A percentile compares a stretch with the other conserved stretches of the same genome.
Evolutionary conservation across 345 rosid species (phyloP).

Genomic region (Chamaenerion angustifolium): DNA sequence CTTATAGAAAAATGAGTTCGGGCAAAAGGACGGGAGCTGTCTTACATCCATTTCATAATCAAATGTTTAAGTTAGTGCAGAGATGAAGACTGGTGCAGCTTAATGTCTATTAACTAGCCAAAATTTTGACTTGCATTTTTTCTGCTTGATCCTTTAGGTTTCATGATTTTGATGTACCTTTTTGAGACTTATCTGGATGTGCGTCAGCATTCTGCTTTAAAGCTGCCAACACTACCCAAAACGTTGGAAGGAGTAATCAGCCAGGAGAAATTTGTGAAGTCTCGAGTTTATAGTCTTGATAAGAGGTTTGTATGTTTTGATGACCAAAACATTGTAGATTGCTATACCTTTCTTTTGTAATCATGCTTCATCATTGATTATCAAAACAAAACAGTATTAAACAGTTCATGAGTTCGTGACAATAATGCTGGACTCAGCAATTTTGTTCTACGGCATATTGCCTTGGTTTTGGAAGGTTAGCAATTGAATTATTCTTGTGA

Average conservation of each 20-base stretch:
- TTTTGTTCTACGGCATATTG: conserved; percentile 73
- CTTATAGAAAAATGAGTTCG: no score
- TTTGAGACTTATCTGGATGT: conserved; percentile 82
- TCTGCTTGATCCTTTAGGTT: conserved; percentile 29
- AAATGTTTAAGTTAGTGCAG: no score
- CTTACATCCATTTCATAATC: no score
- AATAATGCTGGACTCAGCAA: conserved; percentile 90
- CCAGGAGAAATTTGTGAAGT: conserved; percentile 79
- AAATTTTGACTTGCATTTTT: not conserved
- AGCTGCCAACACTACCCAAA: conserved; percentile 79
- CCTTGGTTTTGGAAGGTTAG: conserved; percentile 98
- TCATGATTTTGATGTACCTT: conserved; percentile 79
- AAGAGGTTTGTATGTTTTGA: conserved; percentile 43
- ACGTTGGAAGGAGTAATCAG: conserved; percentile 84
- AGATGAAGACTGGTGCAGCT: no score
- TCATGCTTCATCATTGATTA: no score
- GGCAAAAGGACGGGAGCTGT: no score
- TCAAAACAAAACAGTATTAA: no score
- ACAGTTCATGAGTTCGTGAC: no score
- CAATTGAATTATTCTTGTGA: not conserved
- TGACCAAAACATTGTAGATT: no score
- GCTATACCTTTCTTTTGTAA: no score
- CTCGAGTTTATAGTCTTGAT: conserved; percentile 92
- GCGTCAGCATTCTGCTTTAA: conserved; percentile 73
- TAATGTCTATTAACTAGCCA: not conserved